phyloP scores from a whole-genome alignment of 2,329 filamentous ascomycete genomes.

The Pseudocercospora eumusae region DNA sequence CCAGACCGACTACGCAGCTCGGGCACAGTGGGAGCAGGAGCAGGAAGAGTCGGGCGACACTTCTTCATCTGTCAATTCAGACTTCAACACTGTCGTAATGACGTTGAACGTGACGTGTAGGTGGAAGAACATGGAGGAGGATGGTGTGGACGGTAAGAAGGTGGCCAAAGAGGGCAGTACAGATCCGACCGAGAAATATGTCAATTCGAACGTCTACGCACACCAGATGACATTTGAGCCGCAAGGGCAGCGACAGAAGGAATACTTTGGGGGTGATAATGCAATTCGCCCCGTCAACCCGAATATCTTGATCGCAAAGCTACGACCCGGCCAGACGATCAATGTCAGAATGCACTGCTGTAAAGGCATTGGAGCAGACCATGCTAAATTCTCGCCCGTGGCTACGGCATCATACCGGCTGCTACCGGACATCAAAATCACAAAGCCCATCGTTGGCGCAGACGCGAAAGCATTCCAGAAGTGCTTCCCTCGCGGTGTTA shows the following conservation, averaged over 20 bases:
- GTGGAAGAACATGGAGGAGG: constrained; percentile 59
- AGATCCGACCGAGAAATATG: constrained; percentile 81
- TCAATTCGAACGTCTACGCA: constrained; percentile 69
- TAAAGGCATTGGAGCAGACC: constrained; percentile 90
- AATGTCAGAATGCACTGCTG: constrained; percentile 88
- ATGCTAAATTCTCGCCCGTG: constrained; percentile 96
- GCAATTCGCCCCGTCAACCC: constrained; percentile 79
- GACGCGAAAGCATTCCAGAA: constrained; percentile 86
- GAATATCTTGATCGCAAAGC: constrained; percentile 89
- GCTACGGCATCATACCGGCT: constrained; percentile 92
- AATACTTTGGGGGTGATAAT: constrained; percentile 63
- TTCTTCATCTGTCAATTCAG: constrained; percentile 55
- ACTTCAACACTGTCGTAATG: constrained; percentile 86
- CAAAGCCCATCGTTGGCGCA: constrained; percentile 76
- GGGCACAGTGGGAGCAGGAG: constrained; percentile 42
- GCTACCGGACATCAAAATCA: constrained; percentile 83
- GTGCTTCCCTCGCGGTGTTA: constrained; percentile 89
- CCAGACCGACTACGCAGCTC: constrained; percentile 56
- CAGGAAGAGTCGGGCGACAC: constrained; percentile 48
- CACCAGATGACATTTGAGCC: constrained; percentile 69
- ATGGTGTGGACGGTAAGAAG: constrained; percentile 50
- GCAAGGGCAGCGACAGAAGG: constrained; percentile 66
- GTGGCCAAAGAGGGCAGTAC: constrained; percentile 68
- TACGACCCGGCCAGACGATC: constrained; percentile 87
- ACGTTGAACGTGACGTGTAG: constrained; percentile 77